Percentiles rank a stretch among this genome's conserved stretches.
phyloP scores from a whole-genome alignment of 148 eudicot genomes.

The Silene latifolia region DNA sequence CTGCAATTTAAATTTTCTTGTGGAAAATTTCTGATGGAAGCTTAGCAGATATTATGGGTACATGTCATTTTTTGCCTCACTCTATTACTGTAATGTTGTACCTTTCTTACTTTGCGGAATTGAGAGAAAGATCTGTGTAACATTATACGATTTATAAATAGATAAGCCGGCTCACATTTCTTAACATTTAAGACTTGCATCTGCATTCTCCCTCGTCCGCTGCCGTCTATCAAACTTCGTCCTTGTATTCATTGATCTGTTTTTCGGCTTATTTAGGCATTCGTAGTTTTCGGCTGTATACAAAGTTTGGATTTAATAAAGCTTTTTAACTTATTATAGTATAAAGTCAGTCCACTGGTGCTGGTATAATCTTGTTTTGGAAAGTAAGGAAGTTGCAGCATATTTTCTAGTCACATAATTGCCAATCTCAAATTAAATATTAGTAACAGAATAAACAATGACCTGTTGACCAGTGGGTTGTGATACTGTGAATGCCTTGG shows the following conservation, averaged over 20 bases:
- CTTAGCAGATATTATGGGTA: not conserved
- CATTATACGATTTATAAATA: constrained; percentile 5
- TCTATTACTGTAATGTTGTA: not conserved
- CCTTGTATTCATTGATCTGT: not conserved
- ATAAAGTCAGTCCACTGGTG: not conserved
- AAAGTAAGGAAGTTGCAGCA: not conserved
- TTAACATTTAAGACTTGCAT: not conserved
- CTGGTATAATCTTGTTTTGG: not conserved
- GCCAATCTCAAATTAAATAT: not conserved
- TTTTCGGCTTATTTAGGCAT: not conserved
- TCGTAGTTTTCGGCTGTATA: not conserved
- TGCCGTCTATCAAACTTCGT: not conserved
- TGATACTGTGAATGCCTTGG: not conserved
- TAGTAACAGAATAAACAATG: constrained; percentile 14
- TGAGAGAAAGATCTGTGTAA: constrained; percentile 8
- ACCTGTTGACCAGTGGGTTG: not conserved
- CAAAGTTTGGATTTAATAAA: not conserved
- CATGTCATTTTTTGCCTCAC: not conserved
- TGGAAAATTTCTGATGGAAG: not conserved
- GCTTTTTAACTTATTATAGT: not conserved
- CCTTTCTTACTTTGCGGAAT: not conserved
- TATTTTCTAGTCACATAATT: not conserved
- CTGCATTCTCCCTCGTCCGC: not conserved
- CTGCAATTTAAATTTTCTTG: not conserved
- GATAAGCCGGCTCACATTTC: not conserved